Evolutionary conservation across 208 protist genomes (phyloP).

Genomic region (Phytomonas francai): DNA sequence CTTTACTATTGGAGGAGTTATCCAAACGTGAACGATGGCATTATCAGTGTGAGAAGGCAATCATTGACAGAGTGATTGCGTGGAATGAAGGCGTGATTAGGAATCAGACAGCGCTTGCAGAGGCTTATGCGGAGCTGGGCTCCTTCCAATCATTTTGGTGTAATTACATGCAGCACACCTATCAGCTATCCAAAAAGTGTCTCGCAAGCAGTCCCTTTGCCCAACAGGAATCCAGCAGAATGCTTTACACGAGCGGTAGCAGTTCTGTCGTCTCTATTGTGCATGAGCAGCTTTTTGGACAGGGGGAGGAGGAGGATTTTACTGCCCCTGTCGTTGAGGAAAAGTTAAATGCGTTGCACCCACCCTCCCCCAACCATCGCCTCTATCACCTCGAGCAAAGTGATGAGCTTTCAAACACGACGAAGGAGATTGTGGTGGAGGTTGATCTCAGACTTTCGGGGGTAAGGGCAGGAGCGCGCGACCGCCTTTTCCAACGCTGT

Average conservation of each 20-base stretch:
- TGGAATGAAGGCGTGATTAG: neutral
- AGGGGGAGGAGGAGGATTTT: neutral
- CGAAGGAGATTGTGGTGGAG: neutral
- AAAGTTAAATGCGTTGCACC: neutral
- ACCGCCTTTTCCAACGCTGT: neutral
- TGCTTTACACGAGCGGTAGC: constrained; percentile 9
- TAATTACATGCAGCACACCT: constrained; percentile 12
- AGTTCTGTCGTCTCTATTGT: neutral
- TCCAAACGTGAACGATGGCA: constrained; percentile 6
- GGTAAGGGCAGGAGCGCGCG: neutral
- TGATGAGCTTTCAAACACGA: neutral
- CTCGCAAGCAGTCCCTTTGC: constrained; percentile 29
- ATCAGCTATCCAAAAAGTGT: constrained; percentile 16
- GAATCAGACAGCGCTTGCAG: neutral
- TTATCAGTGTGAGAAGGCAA: neutral
- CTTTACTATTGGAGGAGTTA: constrained; percentile 1
- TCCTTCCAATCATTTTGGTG: constrained; percentile 19
- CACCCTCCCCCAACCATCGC: neutral
- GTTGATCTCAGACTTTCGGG: neutral
- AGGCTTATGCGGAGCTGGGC: neutral
- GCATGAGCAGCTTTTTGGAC: neutral
- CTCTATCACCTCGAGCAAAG: neutral
- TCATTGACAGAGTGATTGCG: neutral
- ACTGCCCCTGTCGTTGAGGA: neutral
- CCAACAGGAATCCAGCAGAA: constrained; percentile 3